Evolutionary conservation across 768 basidiomycete species (phyloP).

Genomic region (Cystofilobasidium bisporidii): DNA sequence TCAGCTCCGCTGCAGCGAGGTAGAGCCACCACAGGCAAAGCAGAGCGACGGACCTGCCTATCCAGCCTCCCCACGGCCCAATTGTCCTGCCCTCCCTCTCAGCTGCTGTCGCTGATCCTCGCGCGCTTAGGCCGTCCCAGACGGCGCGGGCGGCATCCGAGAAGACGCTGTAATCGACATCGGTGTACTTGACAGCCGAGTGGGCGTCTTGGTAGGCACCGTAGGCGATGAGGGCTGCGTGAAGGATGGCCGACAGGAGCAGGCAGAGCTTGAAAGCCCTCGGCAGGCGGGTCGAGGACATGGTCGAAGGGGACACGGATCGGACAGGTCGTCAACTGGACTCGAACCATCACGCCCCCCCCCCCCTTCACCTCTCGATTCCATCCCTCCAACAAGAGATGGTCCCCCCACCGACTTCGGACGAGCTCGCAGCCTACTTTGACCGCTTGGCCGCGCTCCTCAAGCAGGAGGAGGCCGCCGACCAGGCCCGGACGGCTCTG

Average conservation of each 20-base stretch:
- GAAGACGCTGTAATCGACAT: conserved; percentile 93
- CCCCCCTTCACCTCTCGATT: not conserved
- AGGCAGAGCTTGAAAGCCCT: conserved; percentile 2
- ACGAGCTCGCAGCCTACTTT: conserved; percentile 48
- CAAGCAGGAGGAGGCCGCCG: conserved; percentile 64
- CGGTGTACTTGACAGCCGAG: conserved; percentile 88
- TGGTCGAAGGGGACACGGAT: not conserved
- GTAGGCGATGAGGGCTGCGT: conserved; percentile 64
- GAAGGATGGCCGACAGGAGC: conserved; percentile 46
- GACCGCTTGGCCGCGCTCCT: conserved; percentile 59
- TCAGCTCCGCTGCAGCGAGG: no score
- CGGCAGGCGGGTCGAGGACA: not conserved
- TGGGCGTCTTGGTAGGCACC: conserved; percentile 82
- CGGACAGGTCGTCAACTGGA: not conserved
- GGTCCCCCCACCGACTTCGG: conserved; percentile 22
- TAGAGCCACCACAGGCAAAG: no score
- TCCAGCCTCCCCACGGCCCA: conserved; percentile 33
- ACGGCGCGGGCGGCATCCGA: conserved; percentile 72
- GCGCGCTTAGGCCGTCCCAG: conserved; percentile 16
- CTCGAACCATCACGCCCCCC: not conserved
- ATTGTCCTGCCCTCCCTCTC: conserved; percentile 24
- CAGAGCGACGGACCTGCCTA: conserved; percentile 65
- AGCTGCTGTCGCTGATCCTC: not conserved
- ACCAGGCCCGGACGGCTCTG: conserved; percentile 67
- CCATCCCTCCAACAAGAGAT: not conserved